A percentile compares a stretch with the other conserved stretches of the same genome.
These are phyloP conservation scores for Plenodomus biglobosus DNA, from an alignment of 2,329 filamentous ascomycete species.

Conservation along the genomic window DNA sequence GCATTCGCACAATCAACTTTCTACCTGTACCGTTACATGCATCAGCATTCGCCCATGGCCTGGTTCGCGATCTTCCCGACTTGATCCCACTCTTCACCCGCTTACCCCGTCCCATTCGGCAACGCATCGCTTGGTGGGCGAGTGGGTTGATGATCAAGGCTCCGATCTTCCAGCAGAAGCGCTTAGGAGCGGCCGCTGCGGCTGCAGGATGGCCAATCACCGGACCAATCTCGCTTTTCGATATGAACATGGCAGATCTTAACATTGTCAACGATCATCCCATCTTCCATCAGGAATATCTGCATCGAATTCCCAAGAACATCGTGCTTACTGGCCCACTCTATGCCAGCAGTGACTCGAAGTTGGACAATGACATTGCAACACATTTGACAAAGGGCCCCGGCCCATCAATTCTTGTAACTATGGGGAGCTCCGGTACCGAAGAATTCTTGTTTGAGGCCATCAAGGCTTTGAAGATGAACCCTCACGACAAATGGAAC, in stretches of 20 bases:
- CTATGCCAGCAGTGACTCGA: slow-evolving; percentile 23
- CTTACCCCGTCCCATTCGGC: slow-evolving; percentile 32
- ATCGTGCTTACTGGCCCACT: slow-evolving; percentile 36
- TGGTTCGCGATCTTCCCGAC: slow-evolving; percentile 38
- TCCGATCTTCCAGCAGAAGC: slow-evolving; percentile 37
- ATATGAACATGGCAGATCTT: slow-evolving; percentile 41
- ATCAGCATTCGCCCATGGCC: slow-evolving; percentile 29
- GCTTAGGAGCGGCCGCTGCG: slow-evolving; percentile 33
- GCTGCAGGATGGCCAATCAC: slow-evolving; percentile 31
- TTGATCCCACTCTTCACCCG: slow-evolving; percentile 37
- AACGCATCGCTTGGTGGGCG: slow-evolving; percentile 28
- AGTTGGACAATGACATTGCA: slow-evolving; percentile 31
- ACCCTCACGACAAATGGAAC: slow-evolving; percentile 32
- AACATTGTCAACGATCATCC: slow-evolving; percentile 40
- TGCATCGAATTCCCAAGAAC: slow-evolving; percentile 32
- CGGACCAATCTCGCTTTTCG: slow-evolving; percentile 37
- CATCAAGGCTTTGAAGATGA: slow-evolving; percentile 31
- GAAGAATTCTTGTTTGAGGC: slow-evolving; percentile 37
- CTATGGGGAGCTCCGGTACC: slow-evolving; percentile 38
- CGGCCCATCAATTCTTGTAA: slow-evolving; percentile 30
- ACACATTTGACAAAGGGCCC: slow-evolving; percentile 26
- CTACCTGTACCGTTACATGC: slow-evolving; percentile 36
- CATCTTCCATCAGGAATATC: slow-evolving; percentile 35
- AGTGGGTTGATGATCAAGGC: slow-evolving; percentile 35
- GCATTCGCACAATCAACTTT: slow-evolving; percentile 39